A percentile compares a stretch with the other conserved stretches of the same genome.
These are phyloP conservation scores for Solanum pinnatisectum DNA, from an alignment of 257 asterid species.

Conservation along the genomic window DNA sequence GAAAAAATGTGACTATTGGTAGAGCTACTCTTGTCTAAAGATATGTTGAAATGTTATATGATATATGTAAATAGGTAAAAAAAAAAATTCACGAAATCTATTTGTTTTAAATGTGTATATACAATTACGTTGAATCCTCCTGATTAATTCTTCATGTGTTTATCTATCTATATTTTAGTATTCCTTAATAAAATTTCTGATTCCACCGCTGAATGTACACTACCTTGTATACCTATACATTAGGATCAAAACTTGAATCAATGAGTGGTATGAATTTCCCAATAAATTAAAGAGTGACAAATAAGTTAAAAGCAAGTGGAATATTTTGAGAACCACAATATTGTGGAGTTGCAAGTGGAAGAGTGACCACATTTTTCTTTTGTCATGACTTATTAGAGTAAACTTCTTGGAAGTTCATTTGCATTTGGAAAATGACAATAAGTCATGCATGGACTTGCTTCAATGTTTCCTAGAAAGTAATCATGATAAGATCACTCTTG, in stretches of 20 bases:
- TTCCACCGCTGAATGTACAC: accelerated
- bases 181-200: background rate
- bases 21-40: background rate
- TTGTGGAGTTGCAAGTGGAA: background rate
- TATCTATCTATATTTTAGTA: background rate
- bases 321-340: background rate
- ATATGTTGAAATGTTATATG: background rate
- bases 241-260: background rate
- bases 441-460: background rate
- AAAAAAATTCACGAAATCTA: background rate
- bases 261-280: background rate
- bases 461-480: background rate
- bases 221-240: background rate
- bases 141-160: no score
- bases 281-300: background rate
- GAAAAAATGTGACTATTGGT: background rate
- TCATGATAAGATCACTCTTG: background rate
- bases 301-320: background rate
- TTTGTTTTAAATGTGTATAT: background rate
- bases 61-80: background rate
- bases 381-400: background rate
- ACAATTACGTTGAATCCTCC: background rate
- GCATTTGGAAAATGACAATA: background rate
- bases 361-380: background rate
- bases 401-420: background rate